Base-by-base conservation (phyloP, 2,329 filamentous ascomycete genomes). In the Coleophoma cylindrospora region DNA sequence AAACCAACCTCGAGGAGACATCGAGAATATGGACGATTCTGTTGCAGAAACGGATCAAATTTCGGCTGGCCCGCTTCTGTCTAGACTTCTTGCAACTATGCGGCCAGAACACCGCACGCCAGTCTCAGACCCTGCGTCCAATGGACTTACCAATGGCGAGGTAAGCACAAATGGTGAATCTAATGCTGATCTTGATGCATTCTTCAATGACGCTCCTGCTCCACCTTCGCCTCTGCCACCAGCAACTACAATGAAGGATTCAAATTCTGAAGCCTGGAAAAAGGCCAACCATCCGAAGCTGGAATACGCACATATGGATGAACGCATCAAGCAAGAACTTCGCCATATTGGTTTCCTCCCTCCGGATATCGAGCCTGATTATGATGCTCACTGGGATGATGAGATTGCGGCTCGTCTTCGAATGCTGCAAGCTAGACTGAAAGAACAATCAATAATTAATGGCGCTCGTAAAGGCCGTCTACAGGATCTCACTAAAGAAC, bases 401-500 rank as follows among this genome's bases (percentile, higher is more conserved):
- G 92, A 96, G 66, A 88, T 99, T 37, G 89, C 91, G 7, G 91
- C 89, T 45, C 87, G 94, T 17, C 74, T 99, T 19, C 90, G 94
- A 11, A 82, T 90, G 21, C 76, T 99, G 2, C 94, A 99, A 64
- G 76, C 80, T 47, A 85, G 89, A 47, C 79, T 99, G 2, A 87
- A 89, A 57, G 84, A 91, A 52, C 86, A 94, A 65, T 87, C 88
- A 66, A 82, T 95, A 50, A 74, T 88, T 68, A 99, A 99, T 66
- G 92, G 91, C 37, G 90, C 92, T 5, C 87, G 91, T 55, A 97
- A 97, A 70, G 79, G 89, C 7, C 83, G 91, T 2, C 76, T 99
- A 11, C 83, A 89, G 1, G 91, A 96, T 36, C 78, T 96, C 27
- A 89, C 94, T 8, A 87, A 91, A 60, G 91, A 96, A 66, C 85